These are phyloP conservation scores for Aspergillus transmontanensis DNA, from an alignment of 2,329 filamentous ascomycete genomes.

Conservation along the genomic window DNA sequence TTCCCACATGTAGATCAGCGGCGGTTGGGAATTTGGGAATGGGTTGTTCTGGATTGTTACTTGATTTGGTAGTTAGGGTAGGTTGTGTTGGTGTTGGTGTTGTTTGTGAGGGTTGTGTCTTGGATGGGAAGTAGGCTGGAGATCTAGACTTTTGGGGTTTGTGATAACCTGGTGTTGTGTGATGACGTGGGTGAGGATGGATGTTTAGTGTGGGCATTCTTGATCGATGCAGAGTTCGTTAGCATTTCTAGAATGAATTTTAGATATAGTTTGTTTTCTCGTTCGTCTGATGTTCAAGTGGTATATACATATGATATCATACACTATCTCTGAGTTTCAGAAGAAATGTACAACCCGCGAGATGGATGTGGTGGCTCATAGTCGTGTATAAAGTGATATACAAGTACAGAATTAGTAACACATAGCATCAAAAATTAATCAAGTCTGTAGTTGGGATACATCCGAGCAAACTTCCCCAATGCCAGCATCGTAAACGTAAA, in stretches of 20 bases:
- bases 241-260: background rate
- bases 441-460: background rate
- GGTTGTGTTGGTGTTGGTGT: background rate
- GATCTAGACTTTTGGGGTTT: background rate
- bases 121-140: background rate
- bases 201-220: background rate
- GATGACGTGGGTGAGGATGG: background rate
- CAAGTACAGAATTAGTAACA: background rate
- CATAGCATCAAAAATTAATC: background rate
- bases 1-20: background rate
- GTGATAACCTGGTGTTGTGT: background rate
- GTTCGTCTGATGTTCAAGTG: background rate
- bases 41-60: background rate
- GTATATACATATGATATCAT: background rate
- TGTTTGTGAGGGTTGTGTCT: background rate
- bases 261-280: background rate
- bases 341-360: too few species aligned
- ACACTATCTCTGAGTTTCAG: background rate
- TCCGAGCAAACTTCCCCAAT: background rate
- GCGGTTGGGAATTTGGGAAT: background rate
- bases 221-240: background rate
- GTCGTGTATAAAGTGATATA: too few species aligned
- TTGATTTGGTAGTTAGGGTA: background rate
- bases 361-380: too few species aligned
- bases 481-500: conserved; percentile 5